Percentiles rank a stretch among this genome's conserved stretches.
Evolutionary conservation across 805 yeast species (phyloP).

Genomic region (Ogataea populi-albae): DNA sequence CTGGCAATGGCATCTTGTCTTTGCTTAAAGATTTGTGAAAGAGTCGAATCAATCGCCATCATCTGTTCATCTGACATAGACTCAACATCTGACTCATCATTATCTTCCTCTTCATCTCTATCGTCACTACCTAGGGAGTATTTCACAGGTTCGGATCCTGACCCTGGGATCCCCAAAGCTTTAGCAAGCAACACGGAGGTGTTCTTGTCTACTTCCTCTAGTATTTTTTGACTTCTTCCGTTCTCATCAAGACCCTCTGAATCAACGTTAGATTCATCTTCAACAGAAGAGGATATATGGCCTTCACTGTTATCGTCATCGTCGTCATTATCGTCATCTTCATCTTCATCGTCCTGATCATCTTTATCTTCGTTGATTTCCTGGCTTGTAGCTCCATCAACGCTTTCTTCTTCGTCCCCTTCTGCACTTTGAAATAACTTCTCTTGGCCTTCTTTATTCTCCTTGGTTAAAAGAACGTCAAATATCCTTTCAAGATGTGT

Average conservation of each 20-base stretch:
- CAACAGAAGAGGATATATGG: slow-evolving; percentile 18
- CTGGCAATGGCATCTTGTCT: slow-evolving; percentile 62
- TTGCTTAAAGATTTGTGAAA: slow-evolving; percentile 80
- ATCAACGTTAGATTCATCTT: slow-evolving; percentile 22
- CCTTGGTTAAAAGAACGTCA: slow-evolving; percentile 62
- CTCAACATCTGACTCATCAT: slow-evolving; percentile 62
- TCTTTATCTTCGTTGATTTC: slow-evolving; percentile 41
- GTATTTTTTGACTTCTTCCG: slow-evolving; percentile 28
- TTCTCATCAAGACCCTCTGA: slow-evolving; percentile 36
- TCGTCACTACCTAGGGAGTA: slow-evolving; percentile 32
- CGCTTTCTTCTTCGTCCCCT: slow-evolving; percentile 40
- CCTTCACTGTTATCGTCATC: slow-evolving; percentile 13
- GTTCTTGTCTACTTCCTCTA: slow-evolving; percentile 36
- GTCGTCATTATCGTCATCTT: slow-evolving; percentile 22
- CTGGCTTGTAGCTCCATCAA: slow-evolving; percentile 36
- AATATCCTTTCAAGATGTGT: slow-evolving; percentile 48
- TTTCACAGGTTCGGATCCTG: slow-evolving; percentile 20
- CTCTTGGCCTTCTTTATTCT: slow-evolving; percentile 77
- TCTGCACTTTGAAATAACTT: slow-evolving; percentile 67
- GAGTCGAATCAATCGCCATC: slow-evolving; percentile 88
- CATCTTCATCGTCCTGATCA: slow-evolving; percentile 41
- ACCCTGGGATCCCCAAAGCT: slow-evolving; percentile 61
- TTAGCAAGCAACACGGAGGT: slow-evolving; percentile 66
- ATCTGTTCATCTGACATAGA: slow-evolving; percentile 95
- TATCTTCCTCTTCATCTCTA: slow-evolving; percentile 46